Base-by-base conservation (phyloP, 345 rosid species). In the Linum usitatissimum region DNA sequence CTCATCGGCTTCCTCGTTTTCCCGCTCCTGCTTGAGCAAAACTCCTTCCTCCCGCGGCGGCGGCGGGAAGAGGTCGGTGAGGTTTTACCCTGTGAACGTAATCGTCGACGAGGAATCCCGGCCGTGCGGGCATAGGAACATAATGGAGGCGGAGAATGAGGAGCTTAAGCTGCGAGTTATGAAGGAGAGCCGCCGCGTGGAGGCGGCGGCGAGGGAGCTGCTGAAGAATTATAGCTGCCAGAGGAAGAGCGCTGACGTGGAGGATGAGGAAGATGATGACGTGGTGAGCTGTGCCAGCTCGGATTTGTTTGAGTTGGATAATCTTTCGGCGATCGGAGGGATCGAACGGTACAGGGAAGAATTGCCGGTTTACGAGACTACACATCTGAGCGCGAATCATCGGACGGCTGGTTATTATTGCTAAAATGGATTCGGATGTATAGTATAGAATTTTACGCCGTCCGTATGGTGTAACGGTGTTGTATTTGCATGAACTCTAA, bases 331-430 rank as follows among this genome's bases (percentile, higher is more conserved):
- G 10, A 78, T 87, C 61, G 98, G 10, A 45, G 51, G 96, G 59
- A 74, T 82, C 18, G 69, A 71, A 36, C 80, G 84, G 84, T 92
- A 86, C 55, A 55, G 82, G 2, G 83, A 92, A 76, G 99, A 94
- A 75, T 68, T 94, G 66, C 99, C 99, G 0, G 97, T 94, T 55
- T 94, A 90, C 61, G 99, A 86, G 74, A 86, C 97, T 28, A 90
- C 99, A 21, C 80, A 81, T 82, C 77, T 86, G 14, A 77, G 67
- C 65, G 81, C 82, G 6, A 90, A 88, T 78, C 55, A 18, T 23
- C 28, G 28, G 28, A 23, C 28, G 4, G 67, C 57, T 21, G 12
- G n/a, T 53, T 67, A 55, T 30, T 18, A n/a, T 15, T 53, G 65
- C 60, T 6, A 57, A 9, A 38, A 62, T 17, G 64, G 64, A 31